Conservation (phyloP, 2,329 filamentous ascomycete species). For the Rutstroemia sydowiana region DNA sequence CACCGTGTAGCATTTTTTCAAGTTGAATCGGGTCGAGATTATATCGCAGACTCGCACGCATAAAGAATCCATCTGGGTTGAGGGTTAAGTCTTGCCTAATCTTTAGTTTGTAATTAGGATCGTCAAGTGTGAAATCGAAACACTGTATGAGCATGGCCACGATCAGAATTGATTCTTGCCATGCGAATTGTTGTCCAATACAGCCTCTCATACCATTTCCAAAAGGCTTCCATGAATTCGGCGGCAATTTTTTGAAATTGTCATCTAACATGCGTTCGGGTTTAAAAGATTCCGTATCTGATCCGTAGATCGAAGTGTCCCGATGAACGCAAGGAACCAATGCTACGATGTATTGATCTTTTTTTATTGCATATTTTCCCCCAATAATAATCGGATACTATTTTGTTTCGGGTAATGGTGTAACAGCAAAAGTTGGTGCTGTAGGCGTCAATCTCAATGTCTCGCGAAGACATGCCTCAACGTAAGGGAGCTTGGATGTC, state of each 20-base stretch:
- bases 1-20: conserved; percentile 31
- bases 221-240: conserved; percentile 65
- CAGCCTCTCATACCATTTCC: conserved; percentile 66
- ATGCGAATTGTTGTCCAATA: conserved; percentile 67
- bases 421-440: conserved; percentile 41
- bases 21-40: conserved; percentile 35
- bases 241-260: conserved; percentile 56
- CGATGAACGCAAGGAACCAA: conserved; percentile 35
- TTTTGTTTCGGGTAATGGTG: conserved; percentile 31
- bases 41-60: conserved; percentile 47
- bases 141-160: conserved; percentile 61
- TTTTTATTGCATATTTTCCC: conserved; percentile 32
- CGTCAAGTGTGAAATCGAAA: conserved; percentile 58
- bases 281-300: conserved; percentile 56
- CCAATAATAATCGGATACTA: conserved; percentile 31
- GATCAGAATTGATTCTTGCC: conserved; percentile 62
- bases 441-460: conserved; percentile 46
- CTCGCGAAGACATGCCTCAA: conserved; percentile 59
- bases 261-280: conserved; percentile 69
- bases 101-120: conserved; percentile 51
- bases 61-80: conserved; percentile 57
- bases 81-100: conserved; percentile 51
- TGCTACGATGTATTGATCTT: conserved; percentile 39
- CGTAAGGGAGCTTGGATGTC: conserved; percentile 52
- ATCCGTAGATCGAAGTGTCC: conserved; percentile 59